These are phyloP conservation scores for Cicer bijugum DNA, from an alignment of 306 rosid species.

Conservation along the genomic window DNA sequence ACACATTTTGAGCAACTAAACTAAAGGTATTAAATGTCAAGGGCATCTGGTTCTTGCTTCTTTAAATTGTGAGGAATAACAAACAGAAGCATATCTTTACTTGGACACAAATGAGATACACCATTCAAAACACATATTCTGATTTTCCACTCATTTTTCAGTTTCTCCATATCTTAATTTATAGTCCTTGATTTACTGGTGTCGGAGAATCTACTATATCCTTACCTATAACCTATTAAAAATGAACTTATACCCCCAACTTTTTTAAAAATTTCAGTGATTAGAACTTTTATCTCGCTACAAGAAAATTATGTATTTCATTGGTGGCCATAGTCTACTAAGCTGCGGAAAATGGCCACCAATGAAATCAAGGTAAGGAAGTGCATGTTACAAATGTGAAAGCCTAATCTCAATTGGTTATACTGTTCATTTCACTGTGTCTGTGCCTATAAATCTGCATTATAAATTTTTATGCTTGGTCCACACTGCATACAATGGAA, in stretches of 20 bases:
- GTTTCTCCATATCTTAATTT: conserved; percentile 25
- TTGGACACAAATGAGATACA: conserved; percentile 36
- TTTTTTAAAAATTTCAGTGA: too few relatives aligned
- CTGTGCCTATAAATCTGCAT: conserved; percentile 18
- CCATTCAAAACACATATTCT: conserved; percentile 32
- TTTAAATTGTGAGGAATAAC: conserved; percentile 40
- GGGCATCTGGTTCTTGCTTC: conserved; percentile 48
- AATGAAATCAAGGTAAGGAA: too few relatives aligned
- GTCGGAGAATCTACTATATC: conserved; percentile 35
- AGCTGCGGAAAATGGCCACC: too few relatives aligned
- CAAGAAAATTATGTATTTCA: too few relatives aligned
- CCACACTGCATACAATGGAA: conserved; percentile 41
- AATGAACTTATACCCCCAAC: conserved; percentile 27
- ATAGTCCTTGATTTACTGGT: conserved; percentile 29
- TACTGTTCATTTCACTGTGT: background rate
- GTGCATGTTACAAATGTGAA: background rate
- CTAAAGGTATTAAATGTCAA: conserved; percentile 32
- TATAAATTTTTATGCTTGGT: conserved; percentile 36
- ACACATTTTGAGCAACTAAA: conserved; percentile 20
- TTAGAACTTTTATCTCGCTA: too few relatives aligned
- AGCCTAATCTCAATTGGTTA: background rate
- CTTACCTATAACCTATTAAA: conserved; percentile 4
- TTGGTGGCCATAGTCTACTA: too few relatives aligned
- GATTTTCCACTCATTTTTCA: conserved; percentile 30
- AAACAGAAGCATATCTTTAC: conserved; percentile 37